These are phyloP conservation scores for Trametes meyenii DNA, from an alignment of 768 basidiomycete genomes.

Conservation along the genomic window DNA sequence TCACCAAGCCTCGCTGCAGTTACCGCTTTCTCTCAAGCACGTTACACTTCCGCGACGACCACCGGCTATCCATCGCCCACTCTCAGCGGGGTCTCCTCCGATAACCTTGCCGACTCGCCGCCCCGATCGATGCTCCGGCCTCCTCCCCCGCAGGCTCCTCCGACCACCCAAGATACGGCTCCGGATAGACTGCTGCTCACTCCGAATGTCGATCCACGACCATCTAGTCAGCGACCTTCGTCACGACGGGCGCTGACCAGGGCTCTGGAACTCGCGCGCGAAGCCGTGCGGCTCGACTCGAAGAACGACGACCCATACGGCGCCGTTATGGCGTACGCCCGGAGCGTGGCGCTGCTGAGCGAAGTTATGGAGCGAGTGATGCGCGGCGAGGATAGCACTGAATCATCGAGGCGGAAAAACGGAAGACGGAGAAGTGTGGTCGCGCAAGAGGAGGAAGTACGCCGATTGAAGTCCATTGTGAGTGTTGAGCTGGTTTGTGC, in stretches of 20 bases:
- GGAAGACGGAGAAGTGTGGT: slow-evolving; percentile 76
- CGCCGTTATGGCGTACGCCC: slow-evolving; percentile 87
- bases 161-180: slow-evolving; percentile 42
- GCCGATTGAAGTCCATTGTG: slow-evolving; percentile 85
- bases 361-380: slow-evolving; percentile 93
- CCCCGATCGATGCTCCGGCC: slow-evolving; percentile 52
- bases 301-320: slow-evolving; percentile 87
- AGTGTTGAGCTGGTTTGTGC: slow-evolving; percentile 36
- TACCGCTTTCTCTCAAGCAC: slow-evolving; percentile 62
- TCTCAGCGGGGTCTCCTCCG: slow-evolving; percentile 38
- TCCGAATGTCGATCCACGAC: slow-evolving; percentile 40
- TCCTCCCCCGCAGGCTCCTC: slow-evolving; percentile 23
- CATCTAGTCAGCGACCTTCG: slow-evolving; percentile 63
- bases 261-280: slow-evolving; percentile 85
- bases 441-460: slow-evolving; percentile 91
- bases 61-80: slow-evolving; percentile 33
- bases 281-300: slow-evolving; percentile 86
- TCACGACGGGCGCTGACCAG: slow-evolving; percentile 85
- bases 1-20: slow-evolving; percentile 60
- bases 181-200: slow-evolving; percentile 49
- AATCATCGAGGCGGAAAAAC: slow-evolving; percentile 53
- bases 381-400: slow-evolving; percentile 80
- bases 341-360: slow-evolving; percentile 82
- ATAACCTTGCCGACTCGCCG: slow-evolving; percentile 60
- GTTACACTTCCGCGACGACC: slow-evolving; percentile 36